These are phyloP conservation scores for Macrotyloma uniflorum DNA, from an alignment of 306 rosid species.

Conservation along the genomic window DNA sequence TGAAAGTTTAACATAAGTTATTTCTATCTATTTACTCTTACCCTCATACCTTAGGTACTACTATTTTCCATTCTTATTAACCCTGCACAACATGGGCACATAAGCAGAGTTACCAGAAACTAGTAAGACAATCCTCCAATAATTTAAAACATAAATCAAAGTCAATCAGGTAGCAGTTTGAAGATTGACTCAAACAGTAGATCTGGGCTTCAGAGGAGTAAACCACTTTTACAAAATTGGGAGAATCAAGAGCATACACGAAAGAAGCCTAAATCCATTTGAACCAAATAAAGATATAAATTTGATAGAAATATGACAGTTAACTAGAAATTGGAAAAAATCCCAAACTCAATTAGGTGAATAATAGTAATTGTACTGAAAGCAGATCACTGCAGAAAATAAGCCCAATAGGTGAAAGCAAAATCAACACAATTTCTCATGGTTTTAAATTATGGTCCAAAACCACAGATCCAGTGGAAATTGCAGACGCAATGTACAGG, in stretches of 20 bases:
- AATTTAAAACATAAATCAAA: not conserved
- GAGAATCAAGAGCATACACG: not conserved
- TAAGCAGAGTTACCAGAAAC: not conserved
- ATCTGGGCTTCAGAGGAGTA: not conserved
- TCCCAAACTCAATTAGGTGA: not conserved
- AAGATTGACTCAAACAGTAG: not conserved
- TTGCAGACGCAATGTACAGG: too few relatives aligned
- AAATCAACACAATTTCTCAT: not conserved
- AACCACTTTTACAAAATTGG: not conserved
- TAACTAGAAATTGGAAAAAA: not conserved
- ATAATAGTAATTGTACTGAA: not conserved
- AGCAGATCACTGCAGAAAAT: not conserved
- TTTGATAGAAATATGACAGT: not conserved
- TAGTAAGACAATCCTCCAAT: not conserved
- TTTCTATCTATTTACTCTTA: not conserved
- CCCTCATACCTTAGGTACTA: not conserved
- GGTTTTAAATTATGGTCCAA: too few relatives aligned
- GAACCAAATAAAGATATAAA: not conserved
- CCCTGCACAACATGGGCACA: not conserved
- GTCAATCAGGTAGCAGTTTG: not conserved
- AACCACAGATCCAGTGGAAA: too few relatives aligned
- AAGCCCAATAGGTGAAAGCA: constrained; percentile 12
- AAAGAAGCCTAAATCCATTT: not conserved
- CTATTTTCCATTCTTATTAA: not conserved
- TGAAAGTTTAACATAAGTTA: too few relatives aligned